These are phyloP conservation scores for Scedosporium aurantiacum DNA, from an alignment of 2,329 filamentous ascomycete species.

Conservation along the genomic window DNA sequence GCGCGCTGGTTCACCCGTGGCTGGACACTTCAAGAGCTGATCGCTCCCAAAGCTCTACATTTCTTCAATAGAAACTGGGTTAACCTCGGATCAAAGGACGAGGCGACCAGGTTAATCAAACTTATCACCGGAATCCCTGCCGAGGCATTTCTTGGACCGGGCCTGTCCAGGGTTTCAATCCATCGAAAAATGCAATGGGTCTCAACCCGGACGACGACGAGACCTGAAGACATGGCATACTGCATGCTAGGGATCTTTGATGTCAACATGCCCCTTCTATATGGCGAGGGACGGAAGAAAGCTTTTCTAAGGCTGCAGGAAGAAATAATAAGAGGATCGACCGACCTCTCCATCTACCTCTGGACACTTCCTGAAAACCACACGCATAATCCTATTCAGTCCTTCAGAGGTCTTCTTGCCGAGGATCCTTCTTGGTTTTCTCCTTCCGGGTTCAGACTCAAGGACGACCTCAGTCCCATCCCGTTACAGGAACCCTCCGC, in stretches of 20 bases:
- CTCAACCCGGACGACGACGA: slow-evolving; percentile 11
- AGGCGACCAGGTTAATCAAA: slow-evolving; percentile 4
- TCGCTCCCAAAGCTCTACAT: slow-evolving; percentile 27
- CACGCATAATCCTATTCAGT: not conserved
- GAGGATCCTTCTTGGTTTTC: not conserved
- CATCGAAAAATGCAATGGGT: slow-evolving; percentile 15
- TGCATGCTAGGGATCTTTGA: slow-evolving; percentile 15
- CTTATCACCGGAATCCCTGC: slow-evolving; percentile 14
- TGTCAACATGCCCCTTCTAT: slow-evolving; percentile 16
- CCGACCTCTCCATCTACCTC: slow-evolving; percentile 14
- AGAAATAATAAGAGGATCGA: slow-evolving; percentile 11
- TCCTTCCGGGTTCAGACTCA: not conserved
- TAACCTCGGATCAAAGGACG: slow-evolving; percentile 8
- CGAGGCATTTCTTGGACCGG: not conserved
- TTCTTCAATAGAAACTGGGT: slow-evolving; percentile 21
- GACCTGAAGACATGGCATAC: slow-evolving; percentile 15
- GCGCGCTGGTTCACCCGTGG: no score
- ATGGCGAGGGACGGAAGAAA: slow-evolving; percentile 9
- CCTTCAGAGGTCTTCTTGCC: not conserved
- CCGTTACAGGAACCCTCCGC: not conserved
- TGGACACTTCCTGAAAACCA: slow-evolving; percentile 10
- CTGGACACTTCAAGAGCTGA: slow-evolving; percentile 57
- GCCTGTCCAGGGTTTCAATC: slow-evolving; percentile 5
- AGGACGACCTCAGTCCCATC: not conserved
- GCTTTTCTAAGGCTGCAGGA: slow-evolving; percentile 13